Evolutionary conservation across 371 early-diverging fungal species (phyloP).

Genomic region (Thermomucor indicae-seudaticae): DNA sequence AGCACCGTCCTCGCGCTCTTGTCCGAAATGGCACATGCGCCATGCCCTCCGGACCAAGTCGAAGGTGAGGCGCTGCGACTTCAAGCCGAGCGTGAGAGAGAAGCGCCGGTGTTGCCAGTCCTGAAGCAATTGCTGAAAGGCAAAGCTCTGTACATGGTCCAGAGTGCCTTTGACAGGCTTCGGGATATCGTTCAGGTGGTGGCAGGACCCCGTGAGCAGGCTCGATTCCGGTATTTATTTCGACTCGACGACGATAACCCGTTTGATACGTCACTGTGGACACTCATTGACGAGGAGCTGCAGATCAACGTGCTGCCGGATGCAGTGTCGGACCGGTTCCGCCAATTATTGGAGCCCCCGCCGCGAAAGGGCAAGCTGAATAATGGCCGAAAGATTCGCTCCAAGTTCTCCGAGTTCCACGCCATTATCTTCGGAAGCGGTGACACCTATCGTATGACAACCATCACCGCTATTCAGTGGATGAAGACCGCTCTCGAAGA

Average conservation of each 20-base stretch:
- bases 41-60: constrained; percentile 29
- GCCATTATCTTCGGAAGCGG: constrained; percentile 57
- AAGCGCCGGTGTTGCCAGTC: constrained; percentile 31
- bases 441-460: constrained; percentile 46
- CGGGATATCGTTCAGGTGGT: constrained; percentile 38
- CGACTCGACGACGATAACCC: constrained; percentile 5
- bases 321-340: constrained; percentile 38
- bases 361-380: constrained; percentile 17
- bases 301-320: constrained; percentile 38
- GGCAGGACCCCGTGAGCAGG: constrained; percentile 46
- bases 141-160: constrained; percentile 39
- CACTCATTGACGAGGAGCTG: constrained; percentile 16
- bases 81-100: constrained; percentile 44
- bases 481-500: constrained; percentile 47
- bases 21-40: constrained; percentile 44
- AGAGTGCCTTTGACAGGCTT: constrained; percentile 45
- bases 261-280: constrained; percentile 28
- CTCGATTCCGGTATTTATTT: constrained; percentile 41
- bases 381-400: constrained; percentile 43
- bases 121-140: constrained; percentile 26
- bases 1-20: constrained; percentile 49
- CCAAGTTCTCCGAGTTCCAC: constrained; percentile 44
- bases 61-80: constrained; percentile 45
- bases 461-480: constrained; percentile 58
- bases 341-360: constrained; percentile 26